Evolutionary conservation across 768 basidiomycete genomes (phyloP).

Genomic region (Trametes gibbosa): DNA sequence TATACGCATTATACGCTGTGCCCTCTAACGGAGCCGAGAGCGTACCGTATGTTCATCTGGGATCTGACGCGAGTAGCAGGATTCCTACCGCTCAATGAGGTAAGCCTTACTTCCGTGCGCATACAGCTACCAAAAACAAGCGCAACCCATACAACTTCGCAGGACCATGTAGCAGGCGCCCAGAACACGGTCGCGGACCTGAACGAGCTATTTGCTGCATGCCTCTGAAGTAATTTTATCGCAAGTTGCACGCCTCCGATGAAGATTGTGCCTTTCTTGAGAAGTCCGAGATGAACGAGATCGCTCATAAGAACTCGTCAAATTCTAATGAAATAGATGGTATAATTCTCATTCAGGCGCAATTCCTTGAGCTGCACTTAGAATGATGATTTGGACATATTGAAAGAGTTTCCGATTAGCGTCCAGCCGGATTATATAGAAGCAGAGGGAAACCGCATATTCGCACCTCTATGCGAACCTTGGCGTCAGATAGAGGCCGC

Average conservation of each 20-base stretch:
- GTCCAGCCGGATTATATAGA: background rate
- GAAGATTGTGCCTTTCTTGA: constrained; percentile 15
- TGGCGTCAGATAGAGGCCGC: background rate
- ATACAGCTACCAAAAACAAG: too few relatives aligned
- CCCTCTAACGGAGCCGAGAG: too few relatives aligned
- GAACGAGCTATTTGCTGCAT: constrained; percentile 29
- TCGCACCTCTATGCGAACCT: background rate
- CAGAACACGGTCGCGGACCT: constrained; percentile 5
- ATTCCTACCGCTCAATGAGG: too few relatives aligned
- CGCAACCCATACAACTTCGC: too few relatives aligned
- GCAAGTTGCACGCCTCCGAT: constrained; percentile 25
- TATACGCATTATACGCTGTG: too few relatives aligned
- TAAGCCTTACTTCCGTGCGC: too few relatives aligned
- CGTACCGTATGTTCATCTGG: too few relatives aligned
- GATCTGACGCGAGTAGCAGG: too few relatives aligned
- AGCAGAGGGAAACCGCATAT: background rate
- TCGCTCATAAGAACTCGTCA: constrained; percentile 1
- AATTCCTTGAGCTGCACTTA: background rate
- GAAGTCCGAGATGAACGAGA: constrained; percentile 1
- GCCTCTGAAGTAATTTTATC: constrained; percentile 28
- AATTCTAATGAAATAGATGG: background rate
- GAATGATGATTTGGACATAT: background rate
- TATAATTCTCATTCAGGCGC: background rate
- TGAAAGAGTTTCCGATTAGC: background rate
- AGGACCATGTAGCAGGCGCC: too few relatives aligned